Conservation (phyloP, 768 basidiomycete species). For the Lactarius vividus region DNA sequence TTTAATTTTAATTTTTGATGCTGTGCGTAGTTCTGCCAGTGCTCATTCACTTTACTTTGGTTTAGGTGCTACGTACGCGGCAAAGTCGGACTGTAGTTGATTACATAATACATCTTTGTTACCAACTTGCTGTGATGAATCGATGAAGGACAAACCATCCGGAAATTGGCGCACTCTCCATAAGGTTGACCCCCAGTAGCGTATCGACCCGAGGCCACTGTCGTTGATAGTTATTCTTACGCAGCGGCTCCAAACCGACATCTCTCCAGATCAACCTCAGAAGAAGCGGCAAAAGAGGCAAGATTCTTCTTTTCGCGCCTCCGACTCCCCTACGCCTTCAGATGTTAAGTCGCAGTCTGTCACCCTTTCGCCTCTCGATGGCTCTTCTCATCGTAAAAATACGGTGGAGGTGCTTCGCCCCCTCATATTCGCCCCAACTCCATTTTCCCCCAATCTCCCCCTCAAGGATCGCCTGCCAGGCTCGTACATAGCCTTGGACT, state of each 20-base stretch:
- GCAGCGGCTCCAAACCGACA: conserved; percentile 9
- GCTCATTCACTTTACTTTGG: conserved; percentile 4
- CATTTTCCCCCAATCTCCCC: conserved; percentile 17
- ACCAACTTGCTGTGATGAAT: not conserved
- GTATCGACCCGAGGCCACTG: not conserved
- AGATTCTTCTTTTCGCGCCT: not conserved
- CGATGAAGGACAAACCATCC: conserved; percentile 11
- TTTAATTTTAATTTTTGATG: not conserved
- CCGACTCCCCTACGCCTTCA: conserved; percentile 4
- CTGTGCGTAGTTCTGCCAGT: not conserved
- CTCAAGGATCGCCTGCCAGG: conserved; percentile 42
- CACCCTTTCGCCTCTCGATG: not conserved
- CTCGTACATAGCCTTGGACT: conserved; percentile 83
- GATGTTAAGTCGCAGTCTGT: not conserved
- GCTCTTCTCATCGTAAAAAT: conserved; percentile 1
- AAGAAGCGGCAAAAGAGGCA: conserved; percentile 9
- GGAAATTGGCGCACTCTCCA: conserved; percentile 20
- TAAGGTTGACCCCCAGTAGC: conserved; percentile 17
- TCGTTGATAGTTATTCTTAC: conserved; percentile 10
- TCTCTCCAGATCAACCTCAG: not conserved
- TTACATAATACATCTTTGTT: conserved; percentile 2
- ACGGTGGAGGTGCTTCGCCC: conserved; percentile 15
- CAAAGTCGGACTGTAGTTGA: not conserved
- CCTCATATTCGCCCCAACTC: conserved; percentile 34
- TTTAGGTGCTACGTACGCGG: not conserved